Conservation (phyloP, 164 flowering plant genomes). For the Piper betle region DNA sequence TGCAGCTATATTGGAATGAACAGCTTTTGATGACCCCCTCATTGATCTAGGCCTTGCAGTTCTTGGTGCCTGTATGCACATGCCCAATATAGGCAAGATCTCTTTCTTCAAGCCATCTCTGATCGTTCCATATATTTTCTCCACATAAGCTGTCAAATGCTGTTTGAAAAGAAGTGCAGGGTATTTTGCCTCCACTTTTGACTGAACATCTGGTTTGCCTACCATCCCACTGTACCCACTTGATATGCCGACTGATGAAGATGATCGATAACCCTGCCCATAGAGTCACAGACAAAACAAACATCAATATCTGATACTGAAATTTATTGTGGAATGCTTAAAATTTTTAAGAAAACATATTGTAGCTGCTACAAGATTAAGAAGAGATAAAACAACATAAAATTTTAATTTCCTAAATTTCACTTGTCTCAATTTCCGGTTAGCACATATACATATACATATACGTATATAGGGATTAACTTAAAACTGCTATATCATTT, state of each 20-base stretch:
- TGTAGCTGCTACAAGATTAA: not conserved
- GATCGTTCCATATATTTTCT: slow-evolving; percentile 76
- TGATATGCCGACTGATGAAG: slow-evolving; percentile 44
- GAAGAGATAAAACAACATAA: no score
- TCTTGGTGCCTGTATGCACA: slow-evolving; percentile 83
- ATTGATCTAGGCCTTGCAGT: slow-evolving; percentile 44
- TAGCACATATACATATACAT: no score
- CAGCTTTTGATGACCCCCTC: slow-evolving; percentile 49
- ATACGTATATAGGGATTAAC: no score
- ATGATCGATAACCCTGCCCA: slow-evolving; percentile 45
- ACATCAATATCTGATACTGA: not conserved
- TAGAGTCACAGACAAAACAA: not conserved
- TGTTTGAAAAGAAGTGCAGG: slow-evolving; percentile 87
- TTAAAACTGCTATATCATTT: not conserved
- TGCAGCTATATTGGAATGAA: slow-evolving; percentile 44
- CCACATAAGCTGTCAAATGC: slow-evolving; percentile 74
- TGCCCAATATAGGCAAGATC: slow-evolving; percentile 46
- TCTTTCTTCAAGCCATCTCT: slow-evolving; percentile 81
- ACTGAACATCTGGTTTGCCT: slow-evolving; percentile 33
- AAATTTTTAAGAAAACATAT: not conserved
- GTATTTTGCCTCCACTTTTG: slow-evolving; percentile 73
- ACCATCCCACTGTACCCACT: slow-evolving; percentile 79
- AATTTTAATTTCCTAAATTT: no score
- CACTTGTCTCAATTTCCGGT: no score
- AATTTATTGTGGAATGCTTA: not conserved